phyloP scores from a whole-genome alignment of 2,329 filamentous ascomycete species.

The Neonectria hederae region DNA sequence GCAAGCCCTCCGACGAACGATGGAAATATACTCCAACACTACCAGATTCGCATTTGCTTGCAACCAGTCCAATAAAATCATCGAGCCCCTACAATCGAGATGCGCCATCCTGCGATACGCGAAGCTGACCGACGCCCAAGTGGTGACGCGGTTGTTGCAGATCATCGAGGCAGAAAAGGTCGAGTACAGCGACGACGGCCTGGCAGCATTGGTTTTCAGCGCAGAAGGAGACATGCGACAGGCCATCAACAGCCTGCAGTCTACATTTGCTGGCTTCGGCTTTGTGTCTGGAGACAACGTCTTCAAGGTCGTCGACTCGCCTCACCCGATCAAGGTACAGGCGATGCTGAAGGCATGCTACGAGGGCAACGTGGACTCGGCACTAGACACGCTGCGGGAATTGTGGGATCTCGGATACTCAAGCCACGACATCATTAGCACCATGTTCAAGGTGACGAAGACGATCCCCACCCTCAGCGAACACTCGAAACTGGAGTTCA shows the following conservation, averaged over 20 bases:
- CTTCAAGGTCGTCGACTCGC: constrained; percentile 96
- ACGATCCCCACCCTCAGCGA: constrained; percentile 92
- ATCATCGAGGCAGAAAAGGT: constrained; percentile 94
- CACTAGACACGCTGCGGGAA: constrained; percentile 86
- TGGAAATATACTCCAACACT: constrained; percentile 98
- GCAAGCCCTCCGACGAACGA: constrained; percentile 91
- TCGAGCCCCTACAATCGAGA: constrained; percentile 96
- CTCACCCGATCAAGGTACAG: constrained; percentile 97
- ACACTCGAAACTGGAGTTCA: constrained; percentile 95
- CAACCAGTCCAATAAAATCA: constrained; percentile 99
- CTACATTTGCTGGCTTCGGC: constrained; percentile 90
- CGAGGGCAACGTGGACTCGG: constrained; percentile 88
- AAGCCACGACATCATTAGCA: constrained; percentile 98
- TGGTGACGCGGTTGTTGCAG: constrained; percentile 89
- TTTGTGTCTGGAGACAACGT: constrained; percentile 99
- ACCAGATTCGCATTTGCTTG: constrained; percentile 98
- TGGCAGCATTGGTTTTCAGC: constrained; percentile 95
- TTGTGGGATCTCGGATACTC: constrained; percentile 96
- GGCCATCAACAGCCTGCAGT: constrained; percentile 98
- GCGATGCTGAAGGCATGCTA: constrained; percentile 98
- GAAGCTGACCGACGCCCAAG: constrained; percentile 88
- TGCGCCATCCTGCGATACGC: constrained; percentile 96
- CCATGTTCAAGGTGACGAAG: constrained; percentile 99
- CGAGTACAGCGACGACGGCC: constrained; percentile 88
- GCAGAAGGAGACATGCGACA: constrained; percentile 99